Percentiles rank a stretch among this genome's conserved stretches.
These are phyloP conservation scores for Magnusiomyces paraingens DNA, from an alignment of 1,139 yeast genomes.

Conservation along the genomic window DNA sequence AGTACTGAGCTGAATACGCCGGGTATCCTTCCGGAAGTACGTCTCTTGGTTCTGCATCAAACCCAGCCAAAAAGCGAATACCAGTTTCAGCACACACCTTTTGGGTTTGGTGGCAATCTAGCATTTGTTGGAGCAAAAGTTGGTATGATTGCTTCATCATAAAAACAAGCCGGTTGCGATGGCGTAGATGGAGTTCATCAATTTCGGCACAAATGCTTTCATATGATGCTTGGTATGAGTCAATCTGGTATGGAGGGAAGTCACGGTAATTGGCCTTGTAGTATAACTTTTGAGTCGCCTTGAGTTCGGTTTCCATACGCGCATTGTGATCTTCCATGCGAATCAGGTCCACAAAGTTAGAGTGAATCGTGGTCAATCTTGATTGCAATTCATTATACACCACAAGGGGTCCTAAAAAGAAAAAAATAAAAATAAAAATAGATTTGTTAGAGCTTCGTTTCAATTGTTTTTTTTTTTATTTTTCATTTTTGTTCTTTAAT, in stretches of 20 bases:
- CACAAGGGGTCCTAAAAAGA: slow-evolving; percentile 7
- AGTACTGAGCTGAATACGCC: background rate
- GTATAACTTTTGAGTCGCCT: slow-evolving; percentile 14
- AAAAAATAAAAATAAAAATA: background rate
- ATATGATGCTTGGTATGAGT: slow-evolving; percentile 14
- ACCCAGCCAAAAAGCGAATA: slow-evolving; percentile 10
- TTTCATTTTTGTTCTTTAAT: too few species aligned
- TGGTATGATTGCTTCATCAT: slow-evolving; percentile 14
- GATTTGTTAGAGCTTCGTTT: background rate
- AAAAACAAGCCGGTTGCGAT: slow-evolving; percentile 14
- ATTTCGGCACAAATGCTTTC: slow-evolving; percentile 12
- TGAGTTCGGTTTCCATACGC: slow-evolving; percentile 14
- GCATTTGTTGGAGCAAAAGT: slow-evolving; percentile 13
- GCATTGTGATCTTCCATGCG: slow-evolving; percentile 12
- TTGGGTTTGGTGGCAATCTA: slow-evolving; percentile 12
- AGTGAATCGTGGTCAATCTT: slow-evolving; percentile 9
- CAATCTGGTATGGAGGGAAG: slow-evolving; percentile 13
- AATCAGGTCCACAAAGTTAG: slow-evolving; percentile 12
- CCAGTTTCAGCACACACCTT: slow-evolving; percentile 13
- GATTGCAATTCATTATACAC: slow-evolving; percentile 12
- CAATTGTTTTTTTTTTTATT: too few species aligned
- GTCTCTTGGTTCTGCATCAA: slow-evolving; percentile 15
- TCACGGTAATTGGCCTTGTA: slow-evolving; percentile 16
- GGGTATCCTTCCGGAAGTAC: slow-evolving; percentile 9
- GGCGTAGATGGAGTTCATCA: slow-evolving; percentile 14